These are phyloP conservation scores for Trypanosoma avium DNA, from an alignment of 208 protist genomes.

Conservation along the genomic window DNA sequence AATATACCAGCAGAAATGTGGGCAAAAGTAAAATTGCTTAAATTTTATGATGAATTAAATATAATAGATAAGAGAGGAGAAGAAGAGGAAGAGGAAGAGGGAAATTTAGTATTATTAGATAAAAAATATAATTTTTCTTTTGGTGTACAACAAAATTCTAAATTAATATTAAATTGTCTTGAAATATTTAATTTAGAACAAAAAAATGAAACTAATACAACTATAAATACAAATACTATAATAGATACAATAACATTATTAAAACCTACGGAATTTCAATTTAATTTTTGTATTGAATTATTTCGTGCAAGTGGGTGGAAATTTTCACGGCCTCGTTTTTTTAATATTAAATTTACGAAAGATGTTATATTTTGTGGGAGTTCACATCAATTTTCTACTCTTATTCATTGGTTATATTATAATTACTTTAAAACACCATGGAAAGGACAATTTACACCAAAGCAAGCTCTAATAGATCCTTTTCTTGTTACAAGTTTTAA, in stretches of 20 bases:
- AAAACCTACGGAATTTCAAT: not conserved
- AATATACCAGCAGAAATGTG: constrained; percentile 5
- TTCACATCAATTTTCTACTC: constrained; percentile 18
- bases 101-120: too few species aligned
- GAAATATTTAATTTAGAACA: not conserved
- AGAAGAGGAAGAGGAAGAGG: not conserved
- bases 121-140: too few species aligned
- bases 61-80: not conserved
- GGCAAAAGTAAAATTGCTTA: constrained; percentile 5
- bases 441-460: constrained; percentile 18
- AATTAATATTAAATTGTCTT: not conserved
- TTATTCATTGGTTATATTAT: constrained; percentile 28
- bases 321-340: constrained; percentile 3
- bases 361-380: constrained; percentile 12
- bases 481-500: constrained; percentile 4
- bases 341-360: constrained; percentile 8
- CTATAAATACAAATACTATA: not conserved
- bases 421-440: constrained; percentile 24
- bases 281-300: constrained; percentile 14
- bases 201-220: not conserved
- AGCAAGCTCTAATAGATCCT: constrained; percentile 1
- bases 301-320: constrained; percentile 16
- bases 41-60: constrained; percentile 16
- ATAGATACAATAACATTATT: constrained; percentile 1
- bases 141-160: constrained; percentile 10